Evolutionary conservation across 208 protist species (phyloP).

Genomic region (Crithidia bombi): DNA sequence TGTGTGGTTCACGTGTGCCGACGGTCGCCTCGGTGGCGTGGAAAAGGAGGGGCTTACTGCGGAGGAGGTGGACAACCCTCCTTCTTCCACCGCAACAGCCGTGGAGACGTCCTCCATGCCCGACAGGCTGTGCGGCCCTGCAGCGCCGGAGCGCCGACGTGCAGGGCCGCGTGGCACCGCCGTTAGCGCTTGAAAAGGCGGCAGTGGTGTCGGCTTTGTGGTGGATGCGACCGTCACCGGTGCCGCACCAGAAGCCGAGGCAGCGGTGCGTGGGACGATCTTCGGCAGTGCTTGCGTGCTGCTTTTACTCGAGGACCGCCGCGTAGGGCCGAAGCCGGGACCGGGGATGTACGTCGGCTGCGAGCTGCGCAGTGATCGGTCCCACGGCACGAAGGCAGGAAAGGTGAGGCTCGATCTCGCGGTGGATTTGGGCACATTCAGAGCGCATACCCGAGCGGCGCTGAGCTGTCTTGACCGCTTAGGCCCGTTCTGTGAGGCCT

Average conservation of each 20-base stretch:
- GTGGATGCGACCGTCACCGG: not conserved
- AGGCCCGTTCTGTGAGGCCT: not conserved
- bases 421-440: conserved; percentile 13
- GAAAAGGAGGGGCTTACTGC: not conserved
- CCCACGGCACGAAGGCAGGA: conserved; percentile 19
- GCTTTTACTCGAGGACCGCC: conserved; percentile 8
- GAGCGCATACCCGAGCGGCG: not conserved
- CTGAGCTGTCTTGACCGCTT: not conserved
- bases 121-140: not conserved
- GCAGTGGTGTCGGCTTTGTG: not conserved
- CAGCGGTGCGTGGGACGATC: not conserved
- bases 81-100: not conserved
- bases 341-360: conserved; percentile 6
- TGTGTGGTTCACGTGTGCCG: not conserved
- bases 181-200: not conserved
- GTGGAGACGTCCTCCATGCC: conserved; percentile 1
- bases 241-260: no score
- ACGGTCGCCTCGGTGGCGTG: conserved; percentile 4
- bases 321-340: not conserved
- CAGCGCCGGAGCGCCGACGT: not conserved
- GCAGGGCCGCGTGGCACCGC: not conserved
- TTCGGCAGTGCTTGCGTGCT: not conserved
- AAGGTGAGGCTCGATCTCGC: not conserved
- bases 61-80: conserved; percentile 13
- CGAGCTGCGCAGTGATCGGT: conserved; percentile 26